Percentiles rank a stretch among this genome's conserved stretches.
Conservation (phyloP, 78 protist genomes). For the Dictyostelium intermedium region DNA sequence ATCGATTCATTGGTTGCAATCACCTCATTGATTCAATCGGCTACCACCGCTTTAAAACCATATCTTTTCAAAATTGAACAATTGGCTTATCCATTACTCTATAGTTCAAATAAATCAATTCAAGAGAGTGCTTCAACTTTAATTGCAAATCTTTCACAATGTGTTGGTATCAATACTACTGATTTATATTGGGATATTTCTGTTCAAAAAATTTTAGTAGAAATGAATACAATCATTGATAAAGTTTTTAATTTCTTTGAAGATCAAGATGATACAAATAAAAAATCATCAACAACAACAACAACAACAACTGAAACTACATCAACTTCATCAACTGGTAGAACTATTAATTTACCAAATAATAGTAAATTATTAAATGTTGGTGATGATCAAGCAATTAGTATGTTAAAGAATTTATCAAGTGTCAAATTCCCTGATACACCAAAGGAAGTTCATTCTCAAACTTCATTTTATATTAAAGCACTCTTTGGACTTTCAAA, state of each 20-base stretch:
- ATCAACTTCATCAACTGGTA: not conserved
- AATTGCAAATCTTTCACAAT: conserved; percentile 5
- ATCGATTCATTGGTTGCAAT: conserved; percentile 32
- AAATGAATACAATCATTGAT: not conserved
- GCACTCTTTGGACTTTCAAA: not conserved
- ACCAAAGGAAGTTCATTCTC: not conserved
- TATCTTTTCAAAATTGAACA: conserved; percentile 7
- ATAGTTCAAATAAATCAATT: not conserved
- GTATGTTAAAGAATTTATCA: not conserved
- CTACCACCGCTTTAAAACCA: conserved; percentile 28
- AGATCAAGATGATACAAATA: not conserved
- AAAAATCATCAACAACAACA: not conserved
- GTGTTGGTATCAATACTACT: conserved; percentile 17
- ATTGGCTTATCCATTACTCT: conserved; percentile 18
- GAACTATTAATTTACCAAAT: not conserved
- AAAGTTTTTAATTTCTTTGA: conserved; percentile 17
- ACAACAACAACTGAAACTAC: not conserved
- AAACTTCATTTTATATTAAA: not conserved
- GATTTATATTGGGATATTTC: conserved; percentile 62
- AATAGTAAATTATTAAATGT: not conserved
- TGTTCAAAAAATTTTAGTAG: conserved; percentile 10
- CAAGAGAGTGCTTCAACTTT: conserved; percentile 18
- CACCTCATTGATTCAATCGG: not conserved
- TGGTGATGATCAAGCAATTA: conserved; percentile 25
- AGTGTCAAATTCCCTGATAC: not conserved